A percentile compares a stretch with the other conserved stretches of the same genome.
phyloP scores from a whole-genome alignment of 805 yeast species.

The Zygosaccharomyces bailii region DNA sequence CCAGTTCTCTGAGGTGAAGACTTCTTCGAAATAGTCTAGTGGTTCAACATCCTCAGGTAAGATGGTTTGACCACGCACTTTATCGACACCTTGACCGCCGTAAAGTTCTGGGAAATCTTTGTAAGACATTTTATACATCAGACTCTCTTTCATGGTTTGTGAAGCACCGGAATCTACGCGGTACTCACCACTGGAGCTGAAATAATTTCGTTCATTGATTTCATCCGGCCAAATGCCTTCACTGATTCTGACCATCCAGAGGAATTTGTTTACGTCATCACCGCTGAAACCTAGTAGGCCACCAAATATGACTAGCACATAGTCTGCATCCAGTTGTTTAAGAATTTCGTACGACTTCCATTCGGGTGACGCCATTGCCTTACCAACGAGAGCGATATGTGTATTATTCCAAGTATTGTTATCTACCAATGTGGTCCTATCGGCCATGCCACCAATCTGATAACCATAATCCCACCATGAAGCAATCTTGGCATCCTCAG shows the following conservation, averaged over 20 bases:
- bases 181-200: conserved; percentile 83
- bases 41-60: conserved; percentile 47
- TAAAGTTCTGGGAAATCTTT: conserved; percentile 76
- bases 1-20: conserved; percentile 94
- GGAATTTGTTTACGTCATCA: conserved; percentile 91
- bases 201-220: conserved; percentile 76
- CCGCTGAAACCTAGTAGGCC: conserved; percentile 92
- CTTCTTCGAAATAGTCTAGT: conserved; percentile 84
- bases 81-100: conserved; percentile 60
- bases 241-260: conserved; percentile 99
- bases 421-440: conserved; percentile 95
- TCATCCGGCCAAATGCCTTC: conserved; percentile 99
- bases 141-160: conserved; percentile 77
- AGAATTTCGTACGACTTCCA: conserved; percentile 84
- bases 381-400: conserved; percentile 98
- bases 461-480: conserved; percentile 99
- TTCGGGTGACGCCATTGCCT: conserved; percentile 91
- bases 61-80: conserved; percentile 84
- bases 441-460: conserved; percentile 99
- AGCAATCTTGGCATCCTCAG: conserved; percentile 93
- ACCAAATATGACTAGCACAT: conserved; percentile 89
- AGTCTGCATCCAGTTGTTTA: conserved; percentile 90
- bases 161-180: conserved; percentile 81
- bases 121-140: conserved; percentile 93
- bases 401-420: conserved; percentile 99